Percentiles rank a stretch among this genome's conserved stretches.
phyloP scores from a whole-genome alignment of 495 filamentous ascomycete genomes.

The Tuber borchii region DNA sequence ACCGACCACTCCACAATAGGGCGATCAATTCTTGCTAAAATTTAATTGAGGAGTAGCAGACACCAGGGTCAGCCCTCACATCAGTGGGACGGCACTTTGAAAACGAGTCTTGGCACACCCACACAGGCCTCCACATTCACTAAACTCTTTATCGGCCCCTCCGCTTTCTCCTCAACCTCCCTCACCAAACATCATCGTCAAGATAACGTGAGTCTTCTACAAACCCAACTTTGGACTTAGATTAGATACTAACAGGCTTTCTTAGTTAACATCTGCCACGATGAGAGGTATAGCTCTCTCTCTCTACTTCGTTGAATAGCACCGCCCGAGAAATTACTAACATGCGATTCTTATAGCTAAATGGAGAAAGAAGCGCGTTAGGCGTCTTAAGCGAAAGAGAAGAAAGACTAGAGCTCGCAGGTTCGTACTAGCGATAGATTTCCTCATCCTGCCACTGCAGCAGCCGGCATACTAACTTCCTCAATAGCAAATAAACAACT shows the following conservation, averaged over 20 bases:
- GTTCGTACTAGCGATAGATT: constrained; percentile 15
- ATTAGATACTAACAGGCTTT: not conserved
- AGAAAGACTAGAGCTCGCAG: constrained; percentile 43
- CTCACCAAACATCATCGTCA: not conserved
- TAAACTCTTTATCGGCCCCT: not conserved
- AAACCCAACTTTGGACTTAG: not conserved
- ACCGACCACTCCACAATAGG: not conserved
- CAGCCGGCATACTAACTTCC: constrained; percentile 12
- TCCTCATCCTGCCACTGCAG: not conserved
- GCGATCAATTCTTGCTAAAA: not conserved
- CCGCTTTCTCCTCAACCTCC: not conserved
- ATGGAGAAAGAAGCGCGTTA: constrained; percentile 43
- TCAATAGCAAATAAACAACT: constrained; percentile 40
- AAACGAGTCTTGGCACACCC: not conserved
- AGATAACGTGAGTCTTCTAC: not conserved
- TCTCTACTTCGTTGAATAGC: constrained; percentile 11
- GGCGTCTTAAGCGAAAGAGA: constrained; percentile 42
- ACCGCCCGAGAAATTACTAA: constrained; percentile 11
- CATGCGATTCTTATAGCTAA: constrained; percentile 39
- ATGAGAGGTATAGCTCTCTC: not conserved
- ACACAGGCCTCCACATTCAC: not conserved
- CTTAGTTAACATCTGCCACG: constrained; percentile 1
- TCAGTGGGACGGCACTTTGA: not conserved
- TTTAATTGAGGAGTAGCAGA: not conserved
- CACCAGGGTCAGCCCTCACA: not conserved